A percentile compares a stretch with the other conserved stretches of the same genome.
phyloP scores from a whole-genome alignment of 805 yeast genomes.

The Saccharomycopsis oosterbeekiorum region DNA sequence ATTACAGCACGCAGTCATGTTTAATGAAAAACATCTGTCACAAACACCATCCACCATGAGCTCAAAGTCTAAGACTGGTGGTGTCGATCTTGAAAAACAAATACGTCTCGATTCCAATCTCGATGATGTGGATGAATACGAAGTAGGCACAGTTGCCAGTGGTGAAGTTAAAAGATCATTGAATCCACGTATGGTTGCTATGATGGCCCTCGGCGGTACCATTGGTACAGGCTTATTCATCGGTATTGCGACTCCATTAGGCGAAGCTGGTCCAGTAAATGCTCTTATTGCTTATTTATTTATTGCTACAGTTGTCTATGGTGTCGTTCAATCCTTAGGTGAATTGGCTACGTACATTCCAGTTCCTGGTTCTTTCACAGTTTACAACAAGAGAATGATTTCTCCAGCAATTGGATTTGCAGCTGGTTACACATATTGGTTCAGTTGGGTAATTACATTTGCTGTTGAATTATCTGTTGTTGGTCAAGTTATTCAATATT shows the following conservation, averaged over 20 bases:
- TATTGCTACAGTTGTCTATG: conserved; percentile 51
- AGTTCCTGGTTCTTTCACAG: conserved; percentile 49
- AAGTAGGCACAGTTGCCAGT: neutral
- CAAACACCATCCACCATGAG: neutral
- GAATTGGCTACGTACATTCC: conserved; percentile 71
- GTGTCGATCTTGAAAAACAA: neutral
- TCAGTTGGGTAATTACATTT: conserved; percentile 61
- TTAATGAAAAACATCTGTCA: neutral
- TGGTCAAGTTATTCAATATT: conserved; percentile 42
- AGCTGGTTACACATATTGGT: conserved; percentile 63
- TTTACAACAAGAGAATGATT: conserved; percentile 49
- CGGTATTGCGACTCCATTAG: conserved; percentile 46
- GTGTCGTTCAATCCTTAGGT: conserved; percentile 56
- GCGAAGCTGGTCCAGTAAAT: conserved; percentile 53
- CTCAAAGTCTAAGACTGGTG: neutral
- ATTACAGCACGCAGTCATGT: neutral
- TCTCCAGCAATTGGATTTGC: conserved; percentile 60
- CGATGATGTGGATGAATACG: neutral
- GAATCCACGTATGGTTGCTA: conserved; percentile 54
- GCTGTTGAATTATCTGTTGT: conserved; percentile 51
- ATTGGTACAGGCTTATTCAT: conserved; percentile 66
- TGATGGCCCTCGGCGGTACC: conserved; percentile 69
- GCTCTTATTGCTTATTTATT: conserved; percentile 50
- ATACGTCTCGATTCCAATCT: neutral
- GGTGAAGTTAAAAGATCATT: conserved; percentile 43